Base-by-base conservation (phyloP, 148 eudicot genomes). In the Fagopyrum esculentum region DNA sequence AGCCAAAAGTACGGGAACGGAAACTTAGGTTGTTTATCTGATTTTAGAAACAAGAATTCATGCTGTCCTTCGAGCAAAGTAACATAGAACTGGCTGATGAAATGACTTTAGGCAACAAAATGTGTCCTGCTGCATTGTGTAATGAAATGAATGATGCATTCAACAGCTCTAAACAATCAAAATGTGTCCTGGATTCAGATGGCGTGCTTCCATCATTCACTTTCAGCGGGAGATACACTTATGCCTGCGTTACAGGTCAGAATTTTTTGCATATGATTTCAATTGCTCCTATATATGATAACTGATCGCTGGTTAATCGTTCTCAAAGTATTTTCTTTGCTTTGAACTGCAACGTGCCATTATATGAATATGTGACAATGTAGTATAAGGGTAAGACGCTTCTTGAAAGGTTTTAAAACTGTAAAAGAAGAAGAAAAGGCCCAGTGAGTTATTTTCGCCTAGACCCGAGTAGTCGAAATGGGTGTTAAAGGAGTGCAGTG, bases 41-140 rank as follows among this genome's bases (percentile, higher is more conserved):
- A 26, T 56, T 10, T 22, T 57, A 57, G 63, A 17, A 6, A 57
- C 22, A 19, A 19, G 63, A 57, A 57, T 11, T 64, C 70, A 12
- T 64, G 45, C 8, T 64, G 70, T 35, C 45, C 45, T 11, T 64
- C 70, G 13, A 64, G 17, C 70, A 64, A 64, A 64, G 70, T 40
- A 26, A 64, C 45, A 64, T 35, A 64, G 45, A 6, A 19, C 11
- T 49, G 40, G 40, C 40, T 35, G 40, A 35, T 2, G 26, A 22
- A 22, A 22, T 22, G 26, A 22, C 26, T 22, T 0, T 22, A 22
- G 26, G 26, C 26, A 22, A 22, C 26, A 22, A 35, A 35, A 35
- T 35, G 40, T 35, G 40, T 35, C 40, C 40, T 35, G 40, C 3
- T 35, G 2, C 40, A 35, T 1, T 35, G 12, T 49, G 52, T 10